Evolutionary conservation across 176 grass and related monocot species (phyloP), one percentile per base, ranked within the genome.

Genomic region (Calamus simplicifolius): DNA sequence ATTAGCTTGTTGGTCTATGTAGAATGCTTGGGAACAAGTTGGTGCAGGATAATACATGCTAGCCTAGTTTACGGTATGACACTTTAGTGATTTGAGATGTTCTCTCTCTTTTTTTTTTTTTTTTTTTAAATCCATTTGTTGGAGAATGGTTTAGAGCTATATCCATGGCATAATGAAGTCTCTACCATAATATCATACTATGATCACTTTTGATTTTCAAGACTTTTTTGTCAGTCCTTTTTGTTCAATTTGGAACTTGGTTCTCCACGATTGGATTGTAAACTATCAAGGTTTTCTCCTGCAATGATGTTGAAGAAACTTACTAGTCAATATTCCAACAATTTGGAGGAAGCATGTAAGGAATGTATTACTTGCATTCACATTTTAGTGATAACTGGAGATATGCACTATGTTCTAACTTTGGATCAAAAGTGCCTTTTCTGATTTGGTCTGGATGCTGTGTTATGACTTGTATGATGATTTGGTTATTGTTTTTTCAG

Each of bases 331-430:
- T 63, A 66, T 52, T 54, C 76, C 67, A 74, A 7, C 61, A 73
- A 74, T 51, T 35, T 49, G 48, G 80, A 63, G 54, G 69, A 86
- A 86, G 21, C 63, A 70, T 69, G 82, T 91, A 70, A 90, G 64
- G 56, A 14, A 68, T 29, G 29, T 16, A 48, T 50, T 71, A 66
- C 18, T 58, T 29, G n/a, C 15, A 38, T 17, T 18, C 18, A 15
- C 17, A 60, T 60, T 7, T 30, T 3, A 12, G 49, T 77, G 6
- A 63, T 50, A 14, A 28, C 26, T 76, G 8, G 49, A 26, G 6
- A 18, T 51, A 63, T 56, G 54, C 15, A 75, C 56, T 18, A 52
- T 18, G 13, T 18, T 51, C 28, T 19, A 29, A 49, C 38, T 73
- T 5, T 48, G 67, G 29, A 29, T 6, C 35, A 43, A 43, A 43